Evolutionary conservation across 2,329 filamentous ascomycete genomes (phyloP).

Genomic region (Fusarium nygamai): DNA sequence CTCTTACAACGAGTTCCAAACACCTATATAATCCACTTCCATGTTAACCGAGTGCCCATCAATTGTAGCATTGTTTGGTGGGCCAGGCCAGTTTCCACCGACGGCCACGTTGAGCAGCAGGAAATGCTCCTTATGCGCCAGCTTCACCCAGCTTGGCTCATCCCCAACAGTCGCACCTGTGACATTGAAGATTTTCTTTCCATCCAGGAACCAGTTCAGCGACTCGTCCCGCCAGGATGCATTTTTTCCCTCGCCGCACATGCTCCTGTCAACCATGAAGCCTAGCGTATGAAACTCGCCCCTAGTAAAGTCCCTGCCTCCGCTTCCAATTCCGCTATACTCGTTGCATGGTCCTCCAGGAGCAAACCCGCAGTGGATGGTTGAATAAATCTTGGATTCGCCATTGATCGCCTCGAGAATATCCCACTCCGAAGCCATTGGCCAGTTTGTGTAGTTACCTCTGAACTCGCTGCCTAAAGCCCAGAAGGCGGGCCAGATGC

Average conservation of each 20-base stretch:
- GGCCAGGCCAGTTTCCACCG: not conserved
- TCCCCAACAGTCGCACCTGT: not conserved
- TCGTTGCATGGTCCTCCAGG: not conserved
- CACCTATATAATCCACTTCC: not conserved
- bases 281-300: not conserved
- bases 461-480: not conserved
- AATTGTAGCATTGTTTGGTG: not conserved
- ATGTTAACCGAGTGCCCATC: not conserved
- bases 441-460: not conserved
- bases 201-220: not conserved
- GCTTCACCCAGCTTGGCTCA: not conserved
- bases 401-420: not conserved
- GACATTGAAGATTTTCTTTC: not conserved
- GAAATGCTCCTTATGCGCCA: not conserved
- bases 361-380: not conserved
- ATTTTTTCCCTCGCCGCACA: not conserved
- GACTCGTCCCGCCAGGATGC: not conserved
- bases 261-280: not conserved
- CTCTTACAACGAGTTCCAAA: not conserved
- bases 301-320: not conserved
- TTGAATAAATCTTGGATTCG: not conserved
- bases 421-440: not conserved
- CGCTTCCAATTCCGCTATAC: not conserved
- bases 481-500: not conserved
- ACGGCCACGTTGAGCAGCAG: not conserved